These are phyloP conservation scores for Dictyostelium capitatum DNA, from an alignment of 78 protist species.

Conservation along the genomic window DNA sequence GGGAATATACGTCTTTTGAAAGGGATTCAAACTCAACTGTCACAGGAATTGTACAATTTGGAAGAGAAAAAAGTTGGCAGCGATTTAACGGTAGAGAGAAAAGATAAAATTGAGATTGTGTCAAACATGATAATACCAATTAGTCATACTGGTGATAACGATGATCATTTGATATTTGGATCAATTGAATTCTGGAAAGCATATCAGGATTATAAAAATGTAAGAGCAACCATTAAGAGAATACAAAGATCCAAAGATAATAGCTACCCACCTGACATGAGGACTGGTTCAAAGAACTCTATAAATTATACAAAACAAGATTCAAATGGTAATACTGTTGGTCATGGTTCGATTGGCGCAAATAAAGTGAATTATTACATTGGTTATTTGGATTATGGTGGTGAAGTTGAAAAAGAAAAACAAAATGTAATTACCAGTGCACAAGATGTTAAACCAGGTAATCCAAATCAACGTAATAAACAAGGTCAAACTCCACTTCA, in stretches of 20 bases:
- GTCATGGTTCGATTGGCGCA: conserved; percentile 14
- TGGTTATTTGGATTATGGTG: neutral
- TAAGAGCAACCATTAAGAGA: neutral
- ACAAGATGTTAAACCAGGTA: neutral
- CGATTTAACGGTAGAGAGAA: too few species aligned
- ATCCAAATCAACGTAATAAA: conserved; percentile 16
- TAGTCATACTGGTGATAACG: neutral
- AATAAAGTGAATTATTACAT: neutral
- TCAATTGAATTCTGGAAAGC: neutral
- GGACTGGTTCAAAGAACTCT: neutral
- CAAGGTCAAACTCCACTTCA: conserved; percentile 17
- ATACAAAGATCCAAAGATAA: neutral
- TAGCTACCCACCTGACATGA: neutral
- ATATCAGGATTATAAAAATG: too few species aligned
- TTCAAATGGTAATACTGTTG: neutral
- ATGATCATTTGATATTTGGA: neutral
- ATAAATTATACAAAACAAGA: neutral
- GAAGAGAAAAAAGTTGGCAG: too few species aligned
- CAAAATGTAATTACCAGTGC: neutral
- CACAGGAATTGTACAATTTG: too few species aligned
- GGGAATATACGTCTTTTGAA: too few species aligned
- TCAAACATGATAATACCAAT: too few species aligned
- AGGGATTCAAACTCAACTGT: too few species aligned
- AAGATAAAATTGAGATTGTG: too few species aligned
- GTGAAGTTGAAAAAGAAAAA: neutral